Base-by-base conservation (phyloP, 1,284 basidiomycete species). In the Pseudozyma sp. region DNA sequence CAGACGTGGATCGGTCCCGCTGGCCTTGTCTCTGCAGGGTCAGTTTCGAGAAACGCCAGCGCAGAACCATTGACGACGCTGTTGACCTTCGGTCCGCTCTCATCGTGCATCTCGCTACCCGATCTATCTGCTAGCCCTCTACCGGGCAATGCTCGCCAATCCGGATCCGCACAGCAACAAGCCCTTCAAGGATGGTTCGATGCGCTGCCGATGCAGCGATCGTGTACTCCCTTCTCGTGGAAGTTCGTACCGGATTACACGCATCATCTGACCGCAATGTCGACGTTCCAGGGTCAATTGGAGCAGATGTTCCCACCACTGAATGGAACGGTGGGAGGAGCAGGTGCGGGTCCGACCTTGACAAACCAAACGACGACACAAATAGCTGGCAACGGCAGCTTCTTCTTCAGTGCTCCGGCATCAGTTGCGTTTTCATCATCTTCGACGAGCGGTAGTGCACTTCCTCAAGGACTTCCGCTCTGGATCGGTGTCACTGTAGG, bases 71-170 rank as follows among this genome's bases (percentile, higher is more conserved):
- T 16, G n/a, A 19, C 53, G 14, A 64, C 55, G 0, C 39, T 63
- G 2, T 55, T 69, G 34, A 63, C 67, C 1, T 64, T 69, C 17
- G 67, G 67, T 6, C 67, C 67, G 5, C 34, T 69, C 4, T 52
- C 60, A 1, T 63, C 67, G 4, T 69, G 67, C n/a, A 31, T 69
- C 44, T 31, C 37, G n/a, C n/a, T 69, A 1, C 67, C 67, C 3
- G 24, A 52, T 14, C 47, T 69, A 0, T 11, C 53, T 4, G 34
- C 31, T 9, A 30, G 5, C 19, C 14, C 55, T 5, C 8, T 52
- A 7, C 44, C 60, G 10, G 7, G 29, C 3, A 35, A 11, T 1
- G 16, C 29, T 2, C 59, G 51, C 29, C 14, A 44, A 1, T 48
- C 60, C 1, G 33, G 10, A n/a, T 6, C 39, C 0, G 45, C 46